Evolutionary conservation across 2,329 filamentous ascomycete genomes (phyloP).

Genomic region (Fusarium avenaceum): DNA sequence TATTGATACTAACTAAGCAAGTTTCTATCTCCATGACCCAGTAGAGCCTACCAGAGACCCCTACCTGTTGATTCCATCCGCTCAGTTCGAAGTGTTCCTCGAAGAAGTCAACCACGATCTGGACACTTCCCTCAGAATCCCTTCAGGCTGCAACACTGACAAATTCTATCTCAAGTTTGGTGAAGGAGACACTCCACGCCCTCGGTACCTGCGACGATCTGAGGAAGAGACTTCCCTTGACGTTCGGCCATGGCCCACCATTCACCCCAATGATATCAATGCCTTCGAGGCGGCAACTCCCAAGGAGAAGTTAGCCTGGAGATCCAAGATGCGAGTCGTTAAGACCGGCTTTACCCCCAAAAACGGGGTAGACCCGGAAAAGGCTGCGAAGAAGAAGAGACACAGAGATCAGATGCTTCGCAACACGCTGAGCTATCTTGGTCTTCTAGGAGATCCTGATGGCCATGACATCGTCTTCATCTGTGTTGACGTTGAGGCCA

Average conservation of each 20-base stretch:
- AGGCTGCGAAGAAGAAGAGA: constrained; percentile 64
- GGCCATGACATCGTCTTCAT: constrained; percentile 70
- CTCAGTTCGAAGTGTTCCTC: constrained; percentile 75
- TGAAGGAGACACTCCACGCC: constrained; percentile 70
- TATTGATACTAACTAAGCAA: constrained; percentile 51
- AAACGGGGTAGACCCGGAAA: constrained; percentile 57
- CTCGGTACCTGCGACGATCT: constrained; percentile 75
- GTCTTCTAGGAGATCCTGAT: constrained; percentile 59
- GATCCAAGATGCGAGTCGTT: constrained; percentile 40
- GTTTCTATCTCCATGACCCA: constrained; percentile 76
- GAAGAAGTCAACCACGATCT: constrained; percentile 73
- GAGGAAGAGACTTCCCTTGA: constrained; percentile 57
- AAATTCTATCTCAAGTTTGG: constrained; percentile 75
- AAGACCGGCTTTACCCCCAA: constrained; percentile 39
- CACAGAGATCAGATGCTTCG: constrained; percentile 68
- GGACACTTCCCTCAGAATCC: constrained; percentile 68
- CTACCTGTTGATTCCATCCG: constrained; percentile 75
- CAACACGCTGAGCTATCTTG: constrained; percentile 77
- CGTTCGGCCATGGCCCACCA: constrained; percentile 54
- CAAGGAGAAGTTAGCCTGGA: constrained; percentile 36
- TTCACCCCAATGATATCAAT: constrained; percentile 53
- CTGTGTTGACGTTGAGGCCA: constrained; percentile 85
- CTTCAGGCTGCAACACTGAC: constrained; percentile 61
- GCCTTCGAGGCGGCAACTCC: constrained; percentile 47
- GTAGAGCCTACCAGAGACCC: constrained; percentile 62